Evolutionary conservation across 2,329 filamentous ascomycete genomes (phyloP).

Genomic region (Lecanoromycetidae sp.): DNA sequence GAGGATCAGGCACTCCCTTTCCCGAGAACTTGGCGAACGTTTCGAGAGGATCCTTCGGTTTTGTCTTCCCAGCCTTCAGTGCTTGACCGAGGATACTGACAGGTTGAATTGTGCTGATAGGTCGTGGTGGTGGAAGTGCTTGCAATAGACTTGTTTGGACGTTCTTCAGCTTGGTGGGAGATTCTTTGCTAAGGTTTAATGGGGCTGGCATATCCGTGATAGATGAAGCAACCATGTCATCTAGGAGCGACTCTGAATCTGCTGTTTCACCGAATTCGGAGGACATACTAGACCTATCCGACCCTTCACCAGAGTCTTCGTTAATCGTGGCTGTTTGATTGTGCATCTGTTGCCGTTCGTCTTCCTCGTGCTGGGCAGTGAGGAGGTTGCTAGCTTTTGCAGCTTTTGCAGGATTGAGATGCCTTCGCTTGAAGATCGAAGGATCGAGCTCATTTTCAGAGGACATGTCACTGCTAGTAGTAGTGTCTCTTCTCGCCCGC

Average conservation of each 20-base stretch:
- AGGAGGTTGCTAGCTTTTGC: conserved; percentile 18
- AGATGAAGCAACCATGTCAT: conserved; percentile 40
- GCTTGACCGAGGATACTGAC: conserved; percentile 47
- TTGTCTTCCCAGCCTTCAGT: conserved; percentile 43
- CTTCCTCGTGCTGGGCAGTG: conserved; percentile 15
- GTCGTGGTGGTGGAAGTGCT: conserved; percentile 47
- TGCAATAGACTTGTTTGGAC: conserved; percentile 39
- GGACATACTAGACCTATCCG: conserved; percentile 37
- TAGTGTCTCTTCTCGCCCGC: conserved; percentile 47
- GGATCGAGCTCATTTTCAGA: conserved; percentile 51
- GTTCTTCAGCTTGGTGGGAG: conserved; percentile 40
- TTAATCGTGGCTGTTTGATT: conserved; percentile 26
- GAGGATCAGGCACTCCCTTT: conserved; percentile 46
- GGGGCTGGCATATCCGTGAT: conserved; percentile 33
- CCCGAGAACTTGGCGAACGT: conserved; percentile 48
- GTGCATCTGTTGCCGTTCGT: conserved; percentile 16
- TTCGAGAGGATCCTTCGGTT: conserved; percentile 49
- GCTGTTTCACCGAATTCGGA: conserved; percentile 44
- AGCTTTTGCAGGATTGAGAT: conserved; percentile 23
- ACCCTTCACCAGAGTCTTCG: conserved; percentile 37
- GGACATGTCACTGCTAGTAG: conserved; percentile 54
- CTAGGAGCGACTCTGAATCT: conserved; percentile 46
- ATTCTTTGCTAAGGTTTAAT: conserved; percentile 25
- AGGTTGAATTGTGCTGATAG: conserved; percentile 47
- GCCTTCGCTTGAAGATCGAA: conserved; percentile 37